phyloP scores from a whole-genome alignment of 129 eudicot species.

The Tanacetum coccineum region DNA sequence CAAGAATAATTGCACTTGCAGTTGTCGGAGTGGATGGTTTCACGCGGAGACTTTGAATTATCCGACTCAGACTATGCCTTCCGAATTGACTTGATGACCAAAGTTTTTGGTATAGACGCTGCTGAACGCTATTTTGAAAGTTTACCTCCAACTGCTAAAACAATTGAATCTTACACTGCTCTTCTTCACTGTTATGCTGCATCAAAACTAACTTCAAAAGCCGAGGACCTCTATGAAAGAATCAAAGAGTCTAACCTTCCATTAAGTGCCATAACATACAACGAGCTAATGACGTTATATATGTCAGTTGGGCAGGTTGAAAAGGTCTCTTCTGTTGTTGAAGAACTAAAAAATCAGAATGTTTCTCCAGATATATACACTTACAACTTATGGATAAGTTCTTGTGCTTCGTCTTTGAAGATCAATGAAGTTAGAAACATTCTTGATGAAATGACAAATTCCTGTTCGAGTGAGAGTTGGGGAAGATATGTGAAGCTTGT shows the following conservation, averaged over 20 bases:
- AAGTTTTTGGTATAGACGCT: slow-evolving; percentile 87
- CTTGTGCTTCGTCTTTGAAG: slow-evolving; percentile 74
- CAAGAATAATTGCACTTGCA: too few relatives aligned
- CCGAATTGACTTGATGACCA: slow-evolving; percentile 79
- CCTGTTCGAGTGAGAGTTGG: slow-evolving; percentile 53
- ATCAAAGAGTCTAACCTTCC: slow-evolving; percentile 52
- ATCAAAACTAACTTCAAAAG: slow-evolving; percentile 63
- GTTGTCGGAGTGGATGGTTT: slow-evolving; percentile 51
- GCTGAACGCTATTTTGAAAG: slow-evolving; percentile 92
- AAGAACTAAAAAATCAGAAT: slow-evolving; percentile 60
- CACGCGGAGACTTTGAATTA: slow-evolving; percentile 53
- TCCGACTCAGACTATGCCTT: slow-evolving; percentile 79
- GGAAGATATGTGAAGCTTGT: slow-evolving; percentile 67
- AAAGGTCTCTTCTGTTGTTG: slow-evolving; percentile 64
- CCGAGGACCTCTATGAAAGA: slow-evolving; percentile 64
- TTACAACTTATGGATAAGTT: slow-evolving; percentile 81
- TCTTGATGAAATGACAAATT: slow-evolving; percentile 63
- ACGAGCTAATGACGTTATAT: slow-evolving; percentile 90
- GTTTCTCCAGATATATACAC: slow-evolving; percentile 75
- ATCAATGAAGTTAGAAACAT: slow-evolving; percentile 60
- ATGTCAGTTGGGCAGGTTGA: slow-evolving; percentile 86
- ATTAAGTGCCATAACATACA: slow-evolving; percentile 73
- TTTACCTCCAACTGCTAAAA: slow-evolving; percentile 59
- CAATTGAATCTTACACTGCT: slow-evolving; percentile 93
- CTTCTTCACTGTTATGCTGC: slow-evolving; percentile 82